Conservation (phyloP, 495 filamentous ascomycete species). For the Penicillium soppii region DNA sequence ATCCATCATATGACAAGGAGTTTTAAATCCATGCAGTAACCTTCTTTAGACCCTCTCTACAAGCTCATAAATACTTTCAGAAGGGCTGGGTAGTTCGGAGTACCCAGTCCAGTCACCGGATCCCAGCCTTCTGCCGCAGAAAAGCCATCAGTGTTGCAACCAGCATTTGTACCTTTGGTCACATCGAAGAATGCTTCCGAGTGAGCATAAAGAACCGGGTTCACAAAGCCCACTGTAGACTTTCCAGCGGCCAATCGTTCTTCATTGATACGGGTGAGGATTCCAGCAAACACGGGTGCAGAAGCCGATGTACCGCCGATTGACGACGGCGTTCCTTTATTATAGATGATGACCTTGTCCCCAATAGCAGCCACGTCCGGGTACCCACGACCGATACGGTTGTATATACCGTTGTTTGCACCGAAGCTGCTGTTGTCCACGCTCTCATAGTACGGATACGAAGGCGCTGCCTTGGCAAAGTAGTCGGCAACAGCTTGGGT, state of each 20-base stretch:
- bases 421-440: conserved; percentile 40
- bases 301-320: conserved; percentile 60
- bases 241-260: conserved; percentile 56
- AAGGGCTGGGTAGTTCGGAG: conserved; percentile 53
- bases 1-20: too few species aligned
- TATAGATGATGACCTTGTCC: conserved; percentile 52
- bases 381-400: conserved; percentile 58
- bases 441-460: conserved; percentile 41
- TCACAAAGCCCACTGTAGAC: conserved; percentile 58
- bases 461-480: conserved; percentile 45
- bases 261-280: conserved; percentile 64
- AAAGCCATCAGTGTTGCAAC: conserved; percentile 59
- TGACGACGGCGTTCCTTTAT: conserved; percentile 35
- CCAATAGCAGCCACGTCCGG: conserved; percentile 67
- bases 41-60: not conserved
- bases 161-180: conserved; percentile 55
- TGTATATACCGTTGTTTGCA: conserved; percentile 54
- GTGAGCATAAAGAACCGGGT: conserved; percentile 60
- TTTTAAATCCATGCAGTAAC: too few species aligned
- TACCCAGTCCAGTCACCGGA: conserved; percentile 62
- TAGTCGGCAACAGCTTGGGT: conserved; percentile 48
- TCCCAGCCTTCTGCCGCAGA: conserved; percentile 56
- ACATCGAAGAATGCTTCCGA: conserved; percentile 63
- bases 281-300: conserved; percentile 53
- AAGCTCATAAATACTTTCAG: conserved; percentile 43